A percentile compares a stretch with the other conserved stretches of the same genome.
Conservation (phyloP, 257 asterid species). For the Solanum bulbocastanum region DNA sequence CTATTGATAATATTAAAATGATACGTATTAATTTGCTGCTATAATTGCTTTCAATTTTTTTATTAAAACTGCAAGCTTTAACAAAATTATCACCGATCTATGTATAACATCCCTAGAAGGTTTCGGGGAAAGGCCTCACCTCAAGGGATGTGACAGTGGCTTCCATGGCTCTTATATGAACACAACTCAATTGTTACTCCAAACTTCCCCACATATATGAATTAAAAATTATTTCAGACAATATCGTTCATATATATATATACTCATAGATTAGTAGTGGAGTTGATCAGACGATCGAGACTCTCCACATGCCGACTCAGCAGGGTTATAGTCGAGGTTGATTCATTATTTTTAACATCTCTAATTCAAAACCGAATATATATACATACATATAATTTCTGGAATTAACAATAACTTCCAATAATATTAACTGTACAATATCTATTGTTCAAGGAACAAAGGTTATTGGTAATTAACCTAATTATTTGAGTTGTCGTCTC, state of each 20-base stretch:
- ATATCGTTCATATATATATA: no score
- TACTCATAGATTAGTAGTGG: no score
- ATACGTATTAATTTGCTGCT: not conserved
- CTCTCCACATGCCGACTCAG: no score
- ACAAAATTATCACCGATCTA: not conserved
- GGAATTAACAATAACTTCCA: not conserved
- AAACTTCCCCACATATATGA: no score
- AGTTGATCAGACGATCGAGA: not conserved
- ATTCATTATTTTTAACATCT: no score
- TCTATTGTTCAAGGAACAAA: not conserved
- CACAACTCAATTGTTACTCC: no score
- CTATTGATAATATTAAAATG: no score
- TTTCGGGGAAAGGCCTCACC: not conserved
- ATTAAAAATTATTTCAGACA: no score
- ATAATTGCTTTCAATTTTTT: not conserved
- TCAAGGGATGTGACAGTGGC: no score
- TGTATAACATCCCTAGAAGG: not conserved
- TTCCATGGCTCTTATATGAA: not conserved
- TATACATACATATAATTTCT: no score
- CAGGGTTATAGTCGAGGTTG: no score
- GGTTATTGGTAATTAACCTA: not conserved
- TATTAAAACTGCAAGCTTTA: not conserved
- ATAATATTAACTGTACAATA: no score
- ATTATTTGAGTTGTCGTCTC: not conserved
- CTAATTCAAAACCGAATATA: not conserved